Conservation (phyloP, 2,329 filamentous ascomycete genomes). For the Hypoxylon sp. region DNA sequence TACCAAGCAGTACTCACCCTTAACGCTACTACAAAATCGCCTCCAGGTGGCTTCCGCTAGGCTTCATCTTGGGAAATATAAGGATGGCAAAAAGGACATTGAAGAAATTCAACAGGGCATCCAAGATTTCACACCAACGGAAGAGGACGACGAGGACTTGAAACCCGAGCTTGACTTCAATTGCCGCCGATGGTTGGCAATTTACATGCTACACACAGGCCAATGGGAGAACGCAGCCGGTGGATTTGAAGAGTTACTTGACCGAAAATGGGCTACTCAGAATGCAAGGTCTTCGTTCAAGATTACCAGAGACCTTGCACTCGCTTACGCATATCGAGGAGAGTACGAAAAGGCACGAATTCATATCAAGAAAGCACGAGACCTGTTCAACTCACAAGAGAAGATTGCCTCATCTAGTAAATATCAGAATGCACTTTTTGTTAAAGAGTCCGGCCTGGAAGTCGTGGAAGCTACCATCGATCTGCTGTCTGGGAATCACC, state of each 20-base stretch:
- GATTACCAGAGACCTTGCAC: not conserved
- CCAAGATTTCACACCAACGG: not conserved
- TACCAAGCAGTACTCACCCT: not conserved
- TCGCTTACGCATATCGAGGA: not conserved
- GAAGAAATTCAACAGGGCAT: not conserved
- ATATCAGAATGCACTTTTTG: not conserved
- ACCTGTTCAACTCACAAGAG: not conserved
- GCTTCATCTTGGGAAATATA: not conserved
- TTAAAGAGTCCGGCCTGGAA: not conserved
- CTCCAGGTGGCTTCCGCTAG: not conserved
- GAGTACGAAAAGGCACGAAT: not conserved
- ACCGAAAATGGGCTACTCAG: not conserved
- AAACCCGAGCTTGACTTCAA: not conserved
- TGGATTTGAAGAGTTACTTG: not conserved
- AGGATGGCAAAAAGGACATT: not conserved
- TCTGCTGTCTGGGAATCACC: not conserved
- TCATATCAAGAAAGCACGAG: not conserved
- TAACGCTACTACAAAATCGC: not conserved
- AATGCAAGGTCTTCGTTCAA: not conserved
- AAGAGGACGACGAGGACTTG: not conserved
- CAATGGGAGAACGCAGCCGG: not conserved
- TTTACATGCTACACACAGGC: not conserved
- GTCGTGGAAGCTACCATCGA: not conserved
- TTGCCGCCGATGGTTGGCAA: not conserved
- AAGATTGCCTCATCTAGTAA: not conserved